Conservation (phyloP, 2,329 filamentous ascomycete genomes). For the Alternaria burnsii region DNA sequence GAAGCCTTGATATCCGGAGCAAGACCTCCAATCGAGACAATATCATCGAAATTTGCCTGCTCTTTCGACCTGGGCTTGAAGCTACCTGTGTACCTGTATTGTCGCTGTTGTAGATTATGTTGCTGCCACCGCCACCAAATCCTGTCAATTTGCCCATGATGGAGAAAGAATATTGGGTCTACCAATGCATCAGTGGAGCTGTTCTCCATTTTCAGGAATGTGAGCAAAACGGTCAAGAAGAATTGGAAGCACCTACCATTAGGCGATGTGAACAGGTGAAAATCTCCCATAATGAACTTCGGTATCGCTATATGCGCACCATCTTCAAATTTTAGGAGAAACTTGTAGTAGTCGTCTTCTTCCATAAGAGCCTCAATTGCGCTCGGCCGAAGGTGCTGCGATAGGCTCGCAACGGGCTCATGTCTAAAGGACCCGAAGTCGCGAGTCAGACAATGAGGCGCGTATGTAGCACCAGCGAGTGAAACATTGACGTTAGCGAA, state of each 20-base stretch:
- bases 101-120: neutral
- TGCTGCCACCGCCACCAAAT: conserved; percentile 44
- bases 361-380: neutral
- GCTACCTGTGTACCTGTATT: neutral
- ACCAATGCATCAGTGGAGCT: neutral
- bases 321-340: conserved; percentile 32
- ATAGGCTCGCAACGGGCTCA: neutral
- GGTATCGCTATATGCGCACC: conserved; percentile 41
- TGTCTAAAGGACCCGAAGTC: conserved; percentile 20
- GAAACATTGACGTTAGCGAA: conserved; percentile 30
- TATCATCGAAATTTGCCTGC: neutral
- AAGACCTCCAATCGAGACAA: neutral
- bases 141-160: conserved; percentile 42
- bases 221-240: too few relatives aligned
- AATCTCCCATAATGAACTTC: conserved; percentile 36
- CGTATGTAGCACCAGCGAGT: neutral
- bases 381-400: neutral
- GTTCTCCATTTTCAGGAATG: too few relatives aligned
- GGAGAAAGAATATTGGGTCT: conserved; percentile 45
- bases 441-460: conserved; percentile 38
- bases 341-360: conserved; percentile 20
- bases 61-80: neutral
- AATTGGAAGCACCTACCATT: conserved; percentile 19
- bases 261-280: conserved; percentile 37
- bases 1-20: conserved; percentile 1